Conservation (phyloP, 73 alveolate species). For the Paramecium sexaurelia region DNA sequence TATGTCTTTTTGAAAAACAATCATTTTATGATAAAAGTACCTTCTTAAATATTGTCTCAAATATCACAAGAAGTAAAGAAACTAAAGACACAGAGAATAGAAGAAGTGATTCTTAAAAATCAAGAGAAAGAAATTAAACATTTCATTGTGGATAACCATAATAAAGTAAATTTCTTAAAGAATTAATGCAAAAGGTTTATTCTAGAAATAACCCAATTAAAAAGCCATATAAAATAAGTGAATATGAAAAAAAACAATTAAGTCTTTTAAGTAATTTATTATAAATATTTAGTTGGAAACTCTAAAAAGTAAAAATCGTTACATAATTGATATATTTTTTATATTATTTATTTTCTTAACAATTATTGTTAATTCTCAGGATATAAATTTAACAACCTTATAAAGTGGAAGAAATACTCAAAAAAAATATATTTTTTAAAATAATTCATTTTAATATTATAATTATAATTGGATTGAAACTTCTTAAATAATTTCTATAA, state of each 20-base stretch:
- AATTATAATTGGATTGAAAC: too few species aligned
- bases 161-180: conserved; percentile 11
- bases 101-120: conserved; percentile 43
- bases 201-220: background rate
- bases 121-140: conserved; percentile 24
- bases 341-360: background rate
- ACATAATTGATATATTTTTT: background rate
- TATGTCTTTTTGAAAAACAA: background rate
- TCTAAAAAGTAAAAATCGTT: background rate
- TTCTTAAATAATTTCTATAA: too few species aligned
- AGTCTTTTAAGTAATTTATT: conserved; percentile 13
- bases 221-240: conserved; percentile 34
- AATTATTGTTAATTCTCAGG: too few species aligned
- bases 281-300: background rate
- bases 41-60: background rate
- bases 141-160: background rate
- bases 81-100: conserved; percentile 47
- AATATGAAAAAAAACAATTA: conserved; percentile 31
- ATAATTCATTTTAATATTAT: too few species aligned
- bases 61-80: background rate
- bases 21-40: conserved; percentile 41
- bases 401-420: too few species aligned
- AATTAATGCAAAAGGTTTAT: conserved; percentile 33
- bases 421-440: too few species aligned
- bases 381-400: too few species aligned